Evolutionary conservation across 805 yeast species (phyloP).

Genomic region (Debaryomyces prosopidis): DNA sequence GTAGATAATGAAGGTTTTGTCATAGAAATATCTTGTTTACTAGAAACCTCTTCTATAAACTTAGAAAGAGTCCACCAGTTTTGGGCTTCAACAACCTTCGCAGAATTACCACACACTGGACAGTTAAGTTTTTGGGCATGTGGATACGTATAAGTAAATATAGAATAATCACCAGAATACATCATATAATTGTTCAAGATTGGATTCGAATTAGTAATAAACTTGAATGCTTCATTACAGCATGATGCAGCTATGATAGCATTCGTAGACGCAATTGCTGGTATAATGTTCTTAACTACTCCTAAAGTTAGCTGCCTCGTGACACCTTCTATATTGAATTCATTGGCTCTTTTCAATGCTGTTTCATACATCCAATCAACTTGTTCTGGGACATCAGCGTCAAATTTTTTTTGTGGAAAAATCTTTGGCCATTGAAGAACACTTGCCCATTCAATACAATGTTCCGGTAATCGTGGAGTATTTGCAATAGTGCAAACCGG

Average conservation of each 20-base stretch:
- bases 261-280: slow-evolving; percentile 92
- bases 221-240: slow-evolving; percentile 81
- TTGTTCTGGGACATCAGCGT: slow-evolving; percentile 68
- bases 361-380: slow-evolving; percentile 60
- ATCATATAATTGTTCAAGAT: slow-evolving; percentile 75
- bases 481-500: slow-evolving; percentile 95
- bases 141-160: slow-evolving; percentile 70
- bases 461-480: slow-evolving; percentile 92
- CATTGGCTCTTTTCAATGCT: slow-evolving; percentile 59
- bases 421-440: slow-evolving; percentile 69
- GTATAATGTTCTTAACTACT: slow-evolving; percentile 87
- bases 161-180: slow-evolving; percentile 81
- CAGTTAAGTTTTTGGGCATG: slow-evolving; percentile 65
- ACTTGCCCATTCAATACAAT: slow-evolving; percentile 89
- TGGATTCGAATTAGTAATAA: slow-evolving; percentile 70
- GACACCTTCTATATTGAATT: slow-evolving; percentile 73
- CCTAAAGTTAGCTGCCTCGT: slow-evolving; percentile 75
- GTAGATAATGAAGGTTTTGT: slow-evolving; percentile 49
- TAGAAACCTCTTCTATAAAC: slow-evolving; percentile 41
- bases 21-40: slow-evolving; percentile 32
- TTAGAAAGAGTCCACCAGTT: slow-evolving; percentile 39
- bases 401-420: slow-evolving; percentile 50
- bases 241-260: slow-evolving; percentile 89
- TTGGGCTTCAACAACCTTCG: slow-evolving; percentile 23
- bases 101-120: slow-evolving; percentile 66